Evolutionary conservation across 2,329 filamentous ascomycete genomes (phyloP), one percentile per base, ranked within the genome.

Genomic region (Sporothrix humicola): DNA sequence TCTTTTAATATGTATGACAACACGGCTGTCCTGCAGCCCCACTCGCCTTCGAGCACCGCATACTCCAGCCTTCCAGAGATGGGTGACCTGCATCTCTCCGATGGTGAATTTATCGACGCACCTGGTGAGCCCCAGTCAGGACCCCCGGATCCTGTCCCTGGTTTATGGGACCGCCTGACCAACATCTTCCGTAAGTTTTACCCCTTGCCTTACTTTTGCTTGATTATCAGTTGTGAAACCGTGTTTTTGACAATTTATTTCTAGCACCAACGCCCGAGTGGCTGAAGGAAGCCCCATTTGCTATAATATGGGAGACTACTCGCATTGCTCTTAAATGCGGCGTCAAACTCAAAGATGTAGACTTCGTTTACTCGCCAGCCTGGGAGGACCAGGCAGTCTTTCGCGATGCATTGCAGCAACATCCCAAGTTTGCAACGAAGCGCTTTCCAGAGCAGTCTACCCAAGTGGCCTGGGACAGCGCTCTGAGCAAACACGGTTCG

Each of bases 231-330:
- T 20, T 31, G 20, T 2, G 31, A 2, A 23, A 26, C 54, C 7
- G n/a, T 20, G 31, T 20, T 66, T 76, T 20, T 0, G 12, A 7
- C 5, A 7, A n/a, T 17, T 15, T 9, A 5, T 26, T 2, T n/a
- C 37, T 73, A 84, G 83, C 84, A 0, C 79, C 77, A n/a, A 81
- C 85, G 8, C 84, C 85, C 0, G 69, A 74, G 0, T 81, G 81
- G 71, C 79, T 87, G 3, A 81, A 82, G 2, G 70, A 80, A 0
- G 86, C 85, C 0, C 86, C 87, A 0, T 80, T 89, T 2, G 82
- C 83, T 1, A 81, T 89, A 5, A 77, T 83, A 3, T 89, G 87
- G 87, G 87, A 89, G 73, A 77, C 87, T 0, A 83, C 84, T 0
- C 83, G 87, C 12, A 82, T 85, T 20, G 84, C 85, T 0, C 76